These are phyloP conservation scores for Gymnopus androsaceus DNA, from an alignment of 1,284 basidiomycete species.

Conservation along the genomic window DNA sequence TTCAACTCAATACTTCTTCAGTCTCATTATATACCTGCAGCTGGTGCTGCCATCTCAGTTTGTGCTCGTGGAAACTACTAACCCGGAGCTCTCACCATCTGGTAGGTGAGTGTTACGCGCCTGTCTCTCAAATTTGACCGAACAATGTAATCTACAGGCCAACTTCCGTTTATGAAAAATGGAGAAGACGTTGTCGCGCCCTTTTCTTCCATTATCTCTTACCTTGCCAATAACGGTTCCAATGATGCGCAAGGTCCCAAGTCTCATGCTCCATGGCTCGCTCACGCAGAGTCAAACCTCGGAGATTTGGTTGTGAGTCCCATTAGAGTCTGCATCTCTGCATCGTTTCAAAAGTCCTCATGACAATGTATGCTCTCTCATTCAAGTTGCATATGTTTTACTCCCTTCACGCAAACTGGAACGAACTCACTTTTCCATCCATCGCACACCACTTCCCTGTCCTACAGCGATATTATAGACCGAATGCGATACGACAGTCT, in stretches of 20 bases:
- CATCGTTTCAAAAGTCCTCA: not conserved
- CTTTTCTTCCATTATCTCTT: slow-evolving; percentile 63
- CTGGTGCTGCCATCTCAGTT: slow-evolving; percentile 65
- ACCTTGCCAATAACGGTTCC: slow-evolving; percentile 45
- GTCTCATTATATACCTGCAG: slow-evolving; percentile 67
- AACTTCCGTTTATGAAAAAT: slow-evolving; percentile 69
- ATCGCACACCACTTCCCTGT: slow-evolving; percentile 60
- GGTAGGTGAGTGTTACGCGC: slow-evolving; percentile 50
- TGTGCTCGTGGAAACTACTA: slow-evolving; percentile 47
- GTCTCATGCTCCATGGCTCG: slow-evolving; percentile 61
- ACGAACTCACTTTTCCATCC: slow-evolving; percentile 50
- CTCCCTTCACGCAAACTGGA: slow-evolving; percentile 64
- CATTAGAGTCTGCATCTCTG: not conserved
- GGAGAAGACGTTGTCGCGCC: slow-evolving; percentile 51
- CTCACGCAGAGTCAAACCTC: slow-evolving; percentile 65
- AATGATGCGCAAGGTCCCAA: slow-evolving; percentile 41
- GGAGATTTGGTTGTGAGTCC: slow-evolving; percentile 72
- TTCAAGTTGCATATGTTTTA: slow-evolving; percentile 61
- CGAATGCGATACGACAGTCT: slow-evolving; percentile 57
- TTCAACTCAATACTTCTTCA: too few species aligned
- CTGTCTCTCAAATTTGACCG: not conserved
- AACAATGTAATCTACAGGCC: slow-evolving; percentile 46
- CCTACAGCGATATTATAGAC: slow-evolving; percentile 74
- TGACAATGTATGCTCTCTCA: not conserved
- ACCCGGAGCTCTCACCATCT: slow-evolving; percentile 75